phyloP scores from a whole-genome alignment of 2,329 filamentous ascomycete species.

The Calonectria hawksworthii region DNA sequence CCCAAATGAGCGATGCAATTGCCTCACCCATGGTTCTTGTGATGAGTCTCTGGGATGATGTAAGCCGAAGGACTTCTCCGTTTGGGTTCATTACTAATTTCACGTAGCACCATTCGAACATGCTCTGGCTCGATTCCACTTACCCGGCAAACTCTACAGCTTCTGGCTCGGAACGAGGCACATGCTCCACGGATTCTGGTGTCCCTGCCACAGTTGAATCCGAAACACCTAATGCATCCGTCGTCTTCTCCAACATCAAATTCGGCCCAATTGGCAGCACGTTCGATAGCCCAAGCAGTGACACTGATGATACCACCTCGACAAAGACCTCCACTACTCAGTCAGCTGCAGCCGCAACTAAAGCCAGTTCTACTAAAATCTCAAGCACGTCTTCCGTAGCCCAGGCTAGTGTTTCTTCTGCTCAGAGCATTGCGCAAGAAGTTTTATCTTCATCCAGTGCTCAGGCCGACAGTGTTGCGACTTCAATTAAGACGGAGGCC shows the following conservation, averaged over 20 bases:
- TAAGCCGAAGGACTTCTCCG: slow-evolving; percentile 29
- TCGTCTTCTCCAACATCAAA: slow-evolving; percentile 71
- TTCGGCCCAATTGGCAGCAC: slow-evolving; percentile 68
- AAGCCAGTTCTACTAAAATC: not conserved
- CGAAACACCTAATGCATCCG: slow-evolving; percentile 59
- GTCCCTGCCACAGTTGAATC: slow-evolving; percentile 64
- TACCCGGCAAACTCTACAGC: slow-evolving; percentile 65
- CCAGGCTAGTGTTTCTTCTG: not conserved
- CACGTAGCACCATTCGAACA: slow-evolving; percentile 68
- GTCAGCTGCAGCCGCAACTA: slow-evolving; percentile 6
- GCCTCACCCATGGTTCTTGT: slow-evolving; percentile 60
- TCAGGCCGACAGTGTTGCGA: too few relatives aligned
- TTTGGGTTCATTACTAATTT: not conserved
- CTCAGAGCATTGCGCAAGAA: not conserved
- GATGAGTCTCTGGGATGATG: slow-evolving; percentile 72
- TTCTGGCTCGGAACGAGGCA: slow-evolving; percentile 66
- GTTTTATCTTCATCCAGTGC: not conserved
- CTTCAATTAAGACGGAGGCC: not conserved
- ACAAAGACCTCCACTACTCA: slow-evolving; percentile 18
- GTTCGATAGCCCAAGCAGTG: slow-evolving; percentile 47
- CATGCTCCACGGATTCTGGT: slow-evolving; percentile 66
- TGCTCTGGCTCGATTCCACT: slow-evolving; percentile 80
- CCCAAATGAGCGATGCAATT: slow-evolving; percentile 64
- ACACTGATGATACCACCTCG: not conserved
- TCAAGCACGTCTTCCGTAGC: slow-evolving; percentile 8